Evolutionary conservation across 768 basidiomycete species (phyloP), one percentile per base, ranked within the genome.

Genomic region (Tulasnella calospora): DNA sequence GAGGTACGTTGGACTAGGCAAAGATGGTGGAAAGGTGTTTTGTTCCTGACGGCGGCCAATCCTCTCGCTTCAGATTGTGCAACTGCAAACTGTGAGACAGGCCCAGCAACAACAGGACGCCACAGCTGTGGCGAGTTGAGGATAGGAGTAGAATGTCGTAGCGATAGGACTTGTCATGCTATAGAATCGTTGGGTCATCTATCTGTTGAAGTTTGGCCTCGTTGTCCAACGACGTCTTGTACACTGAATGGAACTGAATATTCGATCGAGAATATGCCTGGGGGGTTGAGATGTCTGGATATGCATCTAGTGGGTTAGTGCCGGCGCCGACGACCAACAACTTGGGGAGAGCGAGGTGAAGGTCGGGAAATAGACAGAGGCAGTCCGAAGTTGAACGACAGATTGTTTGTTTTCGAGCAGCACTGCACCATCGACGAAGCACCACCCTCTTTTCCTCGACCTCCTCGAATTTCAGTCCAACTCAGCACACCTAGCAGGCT

Each of bases 1-100:
- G 94, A 98, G 89, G 96, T 93, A 67, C 61, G 61, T 67, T 7
- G 6, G 30, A 12, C 15, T 27, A 67, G 5, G 61, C 23, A 30
- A 17, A 35, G 15, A 75, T 77, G 86, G 38, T 51, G n/a, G 30
- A 19, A 44, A 75, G 30, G 41, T 19, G 47, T 27, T 19, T 72
- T 44, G 5, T 21, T 33, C 41, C 21, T 44, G 35, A 41, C 73
- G 47, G 46, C n/a, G 38, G 74, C 6, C 5, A 17, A 30, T 23
- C 55, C 23, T 71, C 40, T 40, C 33, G 30, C 1, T 74, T 9
- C 15, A 94, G 92, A 86, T 93, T 79, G 88, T 90, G 44, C 89
- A 91, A 79, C 86, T 92, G 71, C 92, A 94, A 83, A 84, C 89
- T n/a, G 38, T 76, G 23, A 57, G 55, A 12, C 75, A 76, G 19